These are phyloP conservation scores for Mucor sp. DNA, from an alignment of 371 early-diverging fungal genomes.

Conservation along the genomic window DNA sequence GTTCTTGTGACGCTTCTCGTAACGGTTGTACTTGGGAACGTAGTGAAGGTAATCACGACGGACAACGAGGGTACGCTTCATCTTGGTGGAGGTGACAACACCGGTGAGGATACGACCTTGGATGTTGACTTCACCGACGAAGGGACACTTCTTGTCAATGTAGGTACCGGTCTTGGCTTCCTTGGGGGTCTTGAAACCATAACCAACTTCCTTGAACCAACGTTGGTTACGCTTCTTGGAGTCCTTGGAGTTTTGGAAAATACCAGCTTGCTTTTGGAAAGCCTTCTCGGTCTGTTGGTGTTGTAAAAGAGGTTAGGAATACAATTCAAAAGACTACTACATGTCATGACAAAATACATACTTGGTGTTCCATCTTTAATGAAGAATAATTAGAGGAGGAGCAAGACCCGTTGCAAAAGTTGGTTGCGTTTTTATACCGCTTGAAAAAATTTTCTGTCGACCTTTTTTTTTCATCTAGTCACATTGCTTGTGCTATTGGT, in stretches of 20 bases:
- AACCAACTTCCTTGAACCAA: conserved; percentile 98
- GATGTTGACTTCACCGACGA: conserved; percentile 98
- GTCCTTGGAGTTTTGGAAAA: conserved; percentile 94
- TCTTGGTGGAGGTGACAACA: conserved; percentile 97
- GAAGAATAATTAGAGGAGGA: conserved; percentile 23
- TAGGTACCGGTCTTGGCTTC: conserved; percentile 97
- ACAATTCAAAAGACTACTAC: neutral
- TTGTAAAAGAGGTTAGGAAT: neutral
- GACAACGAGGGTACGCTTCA: conserved; percentile 98
- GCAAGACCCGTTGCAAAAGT: neutral
- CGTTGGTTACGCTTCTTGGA: conserved; percentile 76
- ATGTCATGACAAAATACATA: conserved; percentile 12
- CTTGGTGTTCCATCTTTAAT: conserved; percentile 34
- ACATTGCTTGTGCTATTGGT: neutral
- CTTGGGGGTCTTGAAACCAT: conserved; percentile 99
- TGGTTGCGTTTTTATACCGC: neutral
- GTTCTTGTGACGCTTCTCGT: conserved; percentile 99
- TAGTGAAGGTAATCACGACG: conserved; percentile 99
- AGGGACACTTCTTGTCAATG: conserved; percentile 99
- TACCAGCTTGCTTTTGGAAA: conserved; percentile 96
- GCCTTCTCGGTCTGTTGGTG: conserved; percentile 76
- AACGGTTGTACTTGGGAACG: conserved; percentile 99
- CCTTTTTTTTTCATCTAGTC: neutral
- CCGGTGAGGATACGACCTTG: conserved; percentile 99
- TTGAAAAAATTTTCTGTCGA: neutral